Base-by-base conservation (phyloP, 306 rosid genomes). In the Acacia confusa region DNA sequence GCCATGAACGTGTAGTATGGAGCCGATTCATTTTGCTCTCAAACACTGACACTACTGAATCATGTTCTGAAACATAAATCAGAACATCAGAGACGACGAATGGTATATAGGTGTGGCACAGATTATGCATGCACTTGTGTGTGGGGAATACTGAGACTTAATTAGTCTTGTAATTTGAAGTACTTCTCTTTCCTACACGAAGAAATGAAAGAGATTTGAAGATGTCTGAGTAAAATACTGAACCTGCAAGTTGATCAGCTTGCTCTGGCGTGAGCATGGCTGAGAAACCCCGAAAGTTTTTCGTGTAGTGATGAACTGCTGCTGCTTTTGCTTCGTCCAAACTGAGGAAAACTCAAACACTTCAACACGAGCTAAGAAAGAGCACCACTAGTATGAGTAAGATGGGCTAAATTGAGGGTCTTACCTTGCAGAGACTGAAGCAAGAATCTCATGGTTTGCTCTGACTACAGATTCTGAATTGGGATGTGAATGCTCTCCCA, bases 261-360 rank as follows among this genome's bases (percentile, higher is more conserved):
- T 92, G 94, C 36, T 85, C 87, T 10, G 81, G 81, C 9, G 93
- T 90, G 74, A 92, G 87, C 89, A 78, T 86, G 72, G 92, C 91
- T 27, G 97, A 92, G 88, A 92, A 92, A 57, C 97, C 97, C 72
- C 75, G 84, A 47, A 92, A 90, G 82, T 87, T 90, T 84, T 86
- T 90, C 78, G 88, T 79, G 79, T 92, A 90, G 70, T 90, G 94
- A 82, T 88, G 89, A 50, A 90, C 34, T 55, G 93, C 63, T 53
- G 80, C 84, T 76, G 74, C 80, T 66, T 87, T 84, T 76, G 92
- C 92, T 78, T 84, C 82, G 20, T 64, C 57, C 20, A 82, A 47
- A 75, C 93, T 86, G 83, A 80, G 75, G 84, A 81, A 38, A 79
- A 81, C 24, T 41, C 64, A 60, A 73, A 43, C 57, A 77, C n/a